Base-by-base conservation (phyloP, 805 yeast genomes). In the Clavispora asparagi region DNA sequence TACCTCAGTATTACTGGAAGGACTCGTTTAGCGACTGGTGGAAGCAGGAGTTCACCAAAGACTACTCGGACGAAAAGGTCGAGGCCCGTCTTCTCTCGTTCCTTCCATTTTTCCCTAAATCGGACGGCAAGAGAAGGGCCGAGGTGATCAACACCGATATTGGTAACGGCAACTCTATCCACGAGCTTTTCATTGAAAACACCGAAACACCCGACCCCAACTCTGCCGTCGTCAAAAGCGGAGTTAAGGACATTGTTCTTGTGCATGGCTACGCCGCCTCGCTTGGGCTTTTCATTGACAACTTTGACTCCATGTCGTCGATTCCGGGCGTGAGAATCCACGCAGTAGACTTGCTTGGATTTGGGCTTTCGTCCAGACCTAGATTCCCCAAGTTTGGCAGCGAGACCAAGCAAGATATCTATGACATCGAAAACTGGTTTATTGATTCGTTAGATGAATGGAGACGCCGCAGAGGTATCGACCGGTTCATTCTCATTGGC, bases 231-330 rank as follows among this genome's bases (percentile, higher is more conserved):
- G 45, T 44, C 40, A 41, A 44, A 7, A 27, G 35, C 27, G 19
- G 50, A 6, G 63, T 57, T 25, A 66, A 63, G 45, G 87, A 82
- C 63, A 63, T 90, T 23, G 88, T 94, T 2, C 64, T 92, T 50
- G 67, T 94, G 5, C 99, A 92, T 64, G 99, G 99, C 0, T 90
- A 89, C 60, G 97, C 96, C 1, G 96, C 98, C 0, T 87, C 95
- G 1, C 77, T 90, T 12, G 92, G 95, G 25, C 82, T 89, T 45
- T 92, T 81, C 56, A 78, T 83, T 57, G 79, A 84, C 50, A 92
- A 87, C 59, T 79, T 87, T 52, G 78, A 76, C 40, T 55, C 46
- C 27, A 62, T 77, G 28, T 65, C 73, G 7, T 55, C 68, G 6
- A 66, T 83, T 9, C 79, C 80, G 1, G 83, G 85, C 4, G 70